Percentiles rank a stretch among this genome's conserved stretches.
Evolutionary conservation across 768 basidiomycete species (phyloP).

Genomic region (Tulasnella sp.): DNA sequence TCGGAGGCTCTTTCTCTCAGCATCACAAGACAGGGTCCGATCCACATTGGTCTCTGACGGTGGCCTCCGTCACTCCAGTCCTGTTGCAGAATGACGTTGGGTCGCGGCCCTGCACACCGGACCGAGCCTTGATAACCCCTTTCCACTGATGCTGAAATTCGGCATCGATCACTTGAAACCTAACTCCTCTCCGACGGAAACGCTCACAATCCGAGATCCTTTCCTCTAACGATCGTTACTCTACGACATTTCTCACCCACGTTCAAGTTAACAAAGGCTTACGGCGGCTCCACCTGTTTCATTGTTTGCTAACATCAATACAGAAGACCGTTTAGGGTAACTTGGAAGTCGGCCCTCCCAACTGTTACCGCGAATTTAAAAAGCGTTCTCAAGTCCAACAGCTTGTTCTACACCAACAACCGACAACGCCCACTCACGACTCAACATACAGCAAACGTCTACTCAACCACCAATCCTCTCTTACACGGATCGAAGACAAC

Average conservation of each 20-base stretch:
- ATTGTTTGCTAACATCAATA: neutral
- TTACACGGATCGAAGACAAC: neutral
- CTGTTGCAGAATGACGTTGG: constrained; percentile 1
- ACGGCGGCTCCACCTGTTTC: constrained; percentile 3
- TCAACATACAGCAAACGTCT: neutral
- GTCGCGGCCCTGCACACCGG: neutral
- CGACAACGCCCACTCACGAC: neutral
- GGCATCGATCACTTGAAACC: neutral
- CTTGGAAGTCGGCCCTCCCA: neutral
- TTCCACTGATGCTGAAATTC: neutral
- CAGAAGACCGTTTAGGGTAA: neutral
- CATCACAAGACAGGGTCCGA: neutral
- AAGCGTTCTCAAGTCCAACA: neutral
- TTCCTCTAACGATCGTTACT: neutral
- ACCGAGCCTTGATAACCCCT: neutral
- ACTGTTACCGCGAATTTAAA: neutral
- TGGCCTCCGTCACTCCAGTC: neutral
- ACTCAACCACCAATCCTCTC: neutral
- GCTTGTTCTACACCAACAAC: neutral
- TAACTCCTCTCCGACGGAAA: neutral
- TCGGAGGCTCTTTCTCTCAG: neutral
- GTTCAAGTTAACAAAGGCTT: constrained; percentile 3
- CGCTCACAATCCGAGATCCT: neutral
- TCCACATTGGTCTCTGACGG: neutral
- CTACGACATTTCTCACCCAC: neutral